Evolutionary conservation across 306 rosid genomes (phyloP).

Genomic region (Quercus variabilis): DNA sequence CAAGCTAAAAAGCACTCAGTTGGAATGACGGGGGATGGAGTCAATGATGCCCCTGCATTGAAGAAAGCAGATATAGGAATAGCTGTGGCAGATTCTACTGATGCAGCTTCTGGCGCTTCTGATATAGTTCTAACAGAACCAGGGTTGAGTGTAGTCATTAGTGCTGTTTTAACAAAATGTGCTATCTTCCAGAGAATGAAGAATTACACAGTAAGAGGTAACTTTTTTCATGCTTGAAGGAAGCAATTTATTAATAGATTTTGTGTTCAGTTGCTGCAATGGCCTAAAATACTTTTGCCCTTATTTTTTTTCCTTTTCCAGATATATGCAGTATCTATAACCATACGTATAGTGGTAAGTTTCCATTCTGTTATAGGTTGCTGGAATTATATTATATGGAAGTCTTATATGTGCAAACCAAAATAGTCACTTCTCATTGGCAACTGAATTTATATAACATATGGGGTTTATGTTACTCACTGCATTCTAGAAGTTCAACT

Average conservation of each 20-base stretch:
- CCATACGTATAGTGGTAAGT: slow-evolving; percentile 77
- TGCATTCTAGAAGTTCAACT: slow-evolving; percentile 59
- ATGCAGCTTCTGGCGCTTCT: slow-evolving; percentile 72
- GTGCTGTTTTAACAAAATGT: slow-evolving; percentile 72
- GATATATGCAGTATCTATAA: slow-evolving; percentile 83
- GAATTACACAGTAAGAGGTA: slow-evolving; percentile 57
- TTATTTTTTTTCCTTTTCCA: slow-evolving; percentile 12
- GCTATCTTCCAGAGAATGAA: slow-evolving; percentile 80
- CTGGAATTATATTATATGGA: no score
- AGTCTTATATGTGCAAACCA: neutral
- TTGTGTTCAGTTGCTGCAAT: neutral
- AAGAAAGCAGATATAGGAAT: slow-evolving; percentile 81
- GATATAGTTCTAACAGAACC: slow-evolving; percentile 82
- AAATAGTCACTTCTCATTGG: slow-evolving; percentile 16
- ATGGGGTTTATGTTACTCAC: slow-evolving; percentile 60
- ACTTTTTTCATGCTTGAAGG: neutral
- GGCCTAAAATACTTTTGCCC: no score
- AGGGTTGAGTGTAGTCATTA: slow-evolving; percentile 74
- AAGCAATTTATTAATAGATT: neutral
- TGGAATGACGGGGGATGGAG: slow-evolving; percentile 89
- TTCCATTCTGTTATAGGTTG: neutral
- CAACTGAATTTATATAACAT: slow-evolving; percentile 27
- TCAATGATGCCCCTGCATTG: slow-evolving; percentile 72
- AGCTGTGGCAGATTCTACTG: slow-evolving; percentile 75
- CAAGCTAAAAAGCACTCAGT: slow-evolving; percentile 68